Evolutionary conservation across 345 rosid genomes (phyloP), one percentile per base, ranked within the genome.

Genomic region (Murraya paniculata): DNA sequence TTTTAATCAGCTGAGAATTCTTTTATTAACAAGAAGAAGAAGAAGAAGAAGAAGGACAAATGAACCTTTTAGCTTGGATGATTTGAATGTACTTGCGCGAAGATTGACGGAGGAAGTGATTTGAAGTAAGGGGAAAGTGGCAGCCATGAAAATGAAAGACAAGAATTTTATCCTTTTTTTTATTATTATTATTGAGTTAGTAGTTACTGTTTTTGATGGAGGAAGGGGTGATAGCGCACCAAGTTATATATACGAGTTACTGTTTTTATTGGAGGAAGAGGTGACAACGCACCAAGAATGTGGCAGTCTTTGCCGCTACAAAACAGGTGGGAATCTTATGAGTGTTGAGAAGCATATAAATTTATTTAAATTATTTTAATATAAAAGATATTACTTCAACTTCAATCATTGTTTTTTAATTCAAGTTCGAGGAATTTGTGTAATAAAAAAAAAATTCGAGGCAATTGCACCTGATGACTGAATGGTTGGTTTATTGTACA

Each of bases 71-170:
- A 39, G 56, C 25, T 69, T 82, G 5, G 72, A 45, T 27, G 31
- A 21, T 64, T 60, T 36, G 30, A 71, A 68, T 31, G 58, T 16
- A 56, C 18, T 68, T 11, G 33, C 11, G 66, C n/a, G 58, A 76
- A 73, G 66, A 21, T 79, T 79, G 41, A 68, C 18, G 4, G 84
- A n/a, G 13, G 78, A 64, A 68, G 82, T 77, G 78, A 75, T 57
- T 61, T 81, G 85, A 68, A 86, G 83, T 9, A 80, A 79, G 60
- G 82, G 58, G 60, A 80, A 77, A 56, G 18, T 80, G 78, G 89
- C 86, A 55, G 83, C 84, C 83, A 81, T 78, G 59, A 18, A 5
- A 6, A 14, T 45, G 50, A 64, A n/a, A 27, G 1, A 4, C 14
- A 10, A 24, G 31, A 61, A 61, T 2, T 61, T 28, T 30, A 30